These are phyloP conservation scores for Meira nashicola DNA, from an alignment of 1,284 basidiomycete species.

Conservation along the genomic window DNA sequence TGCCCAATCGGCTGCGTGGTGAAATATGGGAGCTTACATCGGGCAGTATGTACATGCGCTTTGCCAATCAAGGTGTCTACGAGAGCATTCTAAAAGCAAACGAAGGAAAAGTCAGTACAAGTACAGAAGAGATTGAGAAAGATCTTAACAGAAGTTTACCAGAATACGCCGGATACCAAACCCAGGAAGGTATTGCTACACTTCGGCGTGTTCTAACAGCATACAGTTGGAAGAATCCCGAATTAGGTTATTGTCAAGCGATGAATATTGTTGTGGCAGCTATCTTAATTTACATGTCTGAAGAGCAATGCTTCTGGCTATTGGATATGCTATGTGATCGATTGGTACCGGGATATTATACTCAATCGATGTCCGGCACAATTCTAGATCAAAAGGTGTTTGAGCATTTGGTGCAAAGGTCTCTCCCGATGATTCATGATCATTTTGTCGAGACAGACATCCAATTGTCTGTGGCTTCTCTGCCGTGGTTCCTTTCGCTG, in stretches of 20 bases:
- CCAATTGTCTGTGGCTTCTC: conserved; percentile 89
- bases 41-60: conserved; percentile 82
- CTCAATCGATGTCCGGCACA: conserved; percentile 98
- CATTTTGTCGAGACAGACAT: conserved; percentile 89
- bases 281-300: conserved; percentile 93
- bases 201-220: conserved; percentile 88
- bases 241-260: conserved; percentile 57
- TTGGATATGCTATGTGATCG: conserved; percentile 92
- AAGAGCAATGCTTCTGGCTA: conserved; percentile 98
- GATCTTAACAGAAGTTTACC: conserved; percentile 72
- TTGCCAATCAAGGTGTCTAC: conserved; percentile 80
- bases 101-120: conserved; percentile 73
- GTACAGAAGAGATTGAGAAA: conserved; percentile 98
- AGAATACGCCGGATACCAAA: conserved; percentile 49
- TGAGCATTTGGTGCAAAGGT: conserved; percentile 86
- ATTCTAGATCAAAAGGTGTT: conserved; percentile 96
- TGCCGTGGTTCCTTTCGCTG: conserved; percentile 88
- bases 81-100: conserved; percentile 73
- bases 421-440: conserved; percentile 72
- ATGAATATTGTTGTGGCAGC: conserved; percentile 75
- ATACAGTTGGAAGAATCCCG: conserved; percentile 95
- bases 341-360: conserved; percentile 93
- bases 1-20: conserved; percentile 88
- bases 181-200: conserved; percentile 55
- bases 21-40: conserved; percentile 98